Conservation (phyloP, 495 filamentous ascomycete species). For the Daldinia loculata region DNA sequence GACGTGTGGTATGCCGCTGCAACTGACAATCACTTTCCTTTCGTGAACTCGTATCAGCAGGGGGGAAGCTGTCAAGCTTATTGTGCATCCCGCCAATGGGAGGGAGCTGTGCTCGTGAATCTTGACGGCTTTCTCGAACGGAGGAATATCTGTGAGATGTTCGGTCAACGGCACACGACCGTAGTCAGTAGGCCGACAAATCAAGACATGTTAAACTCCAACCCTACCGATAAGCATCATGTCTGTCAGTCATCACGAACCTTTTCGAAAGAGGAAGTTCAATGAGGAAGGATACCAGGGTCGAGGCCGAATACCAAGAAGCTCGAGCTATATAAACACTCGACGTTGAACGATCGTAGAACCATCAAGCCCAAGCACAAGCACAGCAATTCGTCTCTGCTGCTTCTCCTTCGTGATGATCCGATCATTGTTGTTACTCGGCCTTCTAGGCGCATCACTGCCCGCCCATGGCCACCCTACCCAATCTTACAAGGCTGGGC, state of each 20-base stretch:
- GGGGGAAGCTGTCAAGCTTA: constrained; percentile 34
- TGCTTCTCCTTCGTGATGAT: constrained; percentile 39
- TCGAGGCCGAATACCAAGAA: not conserved
- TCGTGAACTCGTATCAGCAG: constrained; percentile 38
- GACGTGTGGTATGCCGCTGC: constrained; percentile 27
- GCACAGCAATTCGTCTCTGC: constrained; percentile 21
- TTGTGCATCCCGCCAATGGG: constrained; percentile 29
- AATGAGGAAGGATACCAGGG: not conserved
- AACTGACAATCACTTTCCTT: constrained; percentile 41
- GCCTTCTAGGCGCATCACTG: constrained; percentile 47
- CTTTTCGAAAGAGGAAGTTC: constrained; percentile 46
- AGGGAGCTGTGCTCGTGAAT: constrained; percentile 1
- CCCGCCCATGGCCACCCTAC: constrained; percentile 42
- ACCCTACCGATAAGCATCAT: constrained; percentile 35
- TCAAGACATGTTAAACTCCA: constrained; percentile 19
- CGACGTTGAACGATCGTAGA: constrained; percentile 13
- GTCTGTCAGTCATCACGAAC: constrained; percentile 27
- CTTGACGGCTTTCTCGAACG: constrained; percentile 18
- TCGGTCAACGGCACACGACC: constrained; percentile 36
- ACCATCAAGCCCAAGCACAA: constrained; percentile 19
- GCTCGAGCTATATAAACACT: constrained; percentile 39
- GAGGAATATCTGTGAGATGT: constrained; percentile 6
- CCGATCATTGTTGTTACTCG: constrained; percentile 47
- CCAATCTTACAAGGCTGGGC: constrained; percentile 27
- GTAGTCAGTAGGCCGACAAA: constrained; percentile 22